phyloP scores from a whole-genome alignment of 2,329 filamentous ascomycete species.

The Cyphellophora europaea region DNA sequence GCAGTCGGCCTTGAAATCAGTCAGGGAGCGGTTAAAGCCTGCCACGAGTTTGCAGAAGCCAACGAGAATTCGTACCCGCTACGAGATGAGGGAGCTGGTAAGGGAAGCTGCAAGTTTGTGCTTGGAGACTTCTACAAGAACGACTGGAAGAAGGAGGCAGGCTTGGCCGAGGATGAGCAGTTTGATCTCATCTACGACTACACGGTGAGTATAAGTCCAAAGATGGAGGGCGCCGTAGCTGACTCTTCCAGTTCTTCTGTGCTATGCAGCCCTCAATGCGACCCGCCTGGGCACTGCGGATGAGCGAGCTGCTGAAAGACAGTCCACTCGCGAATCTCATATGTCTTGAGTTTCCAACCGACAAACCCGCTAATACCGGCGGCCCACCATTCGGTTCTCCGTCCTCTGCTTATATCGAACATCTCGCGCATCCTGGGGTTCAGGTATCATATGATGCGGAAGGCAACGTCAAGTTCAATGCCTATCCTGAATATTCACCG shows the following conservation, averaged over 20 bases:
- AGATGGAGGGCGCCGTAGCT: neutral
- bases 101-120: slow-evolving; percentile 31
- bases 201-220: slow-evolving; percentile 35
- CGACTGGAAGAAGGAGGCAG: slow-evolving; percentile 29
- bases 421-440: slow-evolving; percentile 61
- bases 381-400: slow-evolving; percentile 68
- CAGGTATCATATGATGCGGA: slow-evolving; percentile 52
- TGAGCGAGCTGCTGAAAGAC: slow-evolving; percentile 43
- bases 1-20: slow-evolving; percentile 65
- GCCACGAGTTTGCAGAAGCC: slow-evolving; percentile 24
- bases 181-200: slow-evolving; percentile 53
- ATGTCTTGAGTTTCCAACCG: slow-evolving; percentile 69
- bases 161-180: slow-evolving; percentile 22
- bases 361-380: slow-evolving; percentile 53
- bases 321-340: slow-evolving; percentile 41
- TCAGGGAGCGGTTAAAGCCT: slow-evolving; percentile 33
- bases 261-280: slow-evolving; percentile 46
- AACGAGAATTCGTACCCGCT: slow-evolving; percentile 23
- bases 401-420: slow-evolving; percentile 60
- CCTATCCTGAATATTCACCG: slow-evolving; percentile 33
- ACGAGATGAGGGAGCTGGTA: slow-evolving; percentile 25
- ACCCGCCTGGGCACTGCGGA: slow-evolving; percentile 48
- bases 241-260: slow-evolving; percentile 46
- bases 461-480: slow-evolving; percentile 39
- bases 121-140: slow-evolving; percentile 36